Evolutionary conservation across 495 filamentous ascomycete genomes (phyloP), one percentile per base, ranked within the genome.

Genomic region (Neurospora africana): DNA sequence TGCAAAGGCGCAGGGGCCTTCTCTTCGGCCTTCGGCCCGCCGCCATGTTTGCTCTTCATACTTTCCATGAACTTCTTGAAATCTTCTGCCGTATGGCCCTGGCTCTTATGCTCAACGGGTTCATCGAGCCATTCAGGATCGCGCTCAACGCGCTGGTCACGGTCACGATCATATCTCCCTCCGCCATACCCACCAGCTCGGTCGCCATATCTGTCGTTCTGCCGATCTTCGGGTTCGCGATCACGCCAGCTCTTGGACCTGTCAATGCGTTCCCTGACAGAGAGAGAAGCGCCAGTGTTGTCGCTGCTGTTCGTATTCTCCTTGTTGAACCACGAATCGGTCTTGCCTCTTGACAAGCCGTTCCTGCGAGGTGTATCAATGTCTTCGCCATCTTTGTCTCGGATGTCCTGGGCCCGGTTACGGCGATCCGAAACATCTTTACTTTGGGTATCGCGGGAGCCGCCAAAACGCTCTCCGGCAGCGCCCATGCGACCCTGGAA

Each of bases 11-110:
- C 76, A 36, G 84, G 79, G 44, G 76, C 80, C 78, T 88, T 89
- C 72, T 88, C 86, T 43, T 80, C 78, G 81, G 86, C 6, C 71
- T 79, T 78, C 77, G 76, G 47, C 2, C 78, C 75, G 75, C 69
- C 76, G 81, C 72, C 78, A 83, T 81, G 72, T 43, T 79, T 81
- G 69, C 79, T 82, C 79, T 95, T 97, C 94, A 97, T 96, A 68
- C 83, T 85, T 75, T 95, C 92, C 82, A 98, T 97, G 89, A 96
- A 99, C 72, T 91, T 91, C 81, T 97, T 91, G 79, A 99, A 98
- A 71, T 98, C 93, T 76, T 96, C 93, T 77, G 92, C 90, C 11
- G 92, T 97, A 77, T 91, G 92, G 21, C 85, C 89, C 71, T 89
- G 88, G 61, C 85, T 79, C 73, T 90, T 90, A 68, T 90, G 87